Evolutionary conservation across 148 eudicot species (phyloP).

Genomic region (Cornus kousa): DNA sequence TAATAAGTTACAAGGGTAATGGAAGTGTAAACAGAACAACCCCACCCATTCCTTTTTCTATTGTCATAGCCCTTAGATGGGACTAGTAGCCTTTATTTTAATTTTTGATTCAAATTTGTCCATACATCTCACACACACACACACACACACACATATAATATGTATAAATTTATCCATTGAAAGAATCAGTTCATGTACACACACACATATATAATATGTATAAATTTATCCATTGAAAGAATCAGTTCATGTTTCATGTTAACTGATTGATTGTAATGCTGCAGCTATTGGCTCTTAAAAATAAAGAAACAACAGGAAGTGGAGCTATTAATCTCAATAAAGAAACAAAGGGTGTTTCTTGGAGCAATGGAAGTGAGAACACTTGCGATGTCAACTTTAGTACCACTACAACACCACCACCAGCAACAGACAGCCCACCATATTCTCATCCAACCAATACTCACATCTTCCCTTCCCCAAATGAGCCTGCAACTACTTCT

Average conservation of each 20-base stretch:
- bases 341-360: constrained; percentile 47
- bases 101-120: neutral
- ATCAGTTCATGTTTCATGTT: neutral
- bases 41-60: no score
- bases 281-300: constrained; percentile 58
- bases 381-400: constrained; percentile 55
- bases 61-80: neutral
- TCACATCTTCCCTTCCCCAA: constrained; percentile 12
- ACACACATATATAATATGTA: neutral
- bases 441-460: constrained; percentile 17
- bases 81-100: neutral
- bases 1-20: no score
- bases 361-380: constrained; percentile 71
- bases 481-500: constrained; percentile 8
- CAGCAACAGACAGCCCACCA: constrained; percentile 15
- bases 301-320: constrained; percentile 39
- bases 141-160: no score
- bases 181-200: neutral
- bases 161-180: neutral
- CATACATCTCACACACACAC: neutral
- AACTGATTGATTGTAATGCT: constrained; percentile 7
- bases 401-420: constrained; percentile 26
- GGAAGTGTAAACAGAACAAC: neutral
- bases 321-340: constrained; percentile 60
- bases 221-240: neutral